A percentile compares a stretch with the other conserved stretches of the same genome.
phyloP scores from a whole-genome alignment of 305 asterid species.

The Coffea humblotiana region DNA sequence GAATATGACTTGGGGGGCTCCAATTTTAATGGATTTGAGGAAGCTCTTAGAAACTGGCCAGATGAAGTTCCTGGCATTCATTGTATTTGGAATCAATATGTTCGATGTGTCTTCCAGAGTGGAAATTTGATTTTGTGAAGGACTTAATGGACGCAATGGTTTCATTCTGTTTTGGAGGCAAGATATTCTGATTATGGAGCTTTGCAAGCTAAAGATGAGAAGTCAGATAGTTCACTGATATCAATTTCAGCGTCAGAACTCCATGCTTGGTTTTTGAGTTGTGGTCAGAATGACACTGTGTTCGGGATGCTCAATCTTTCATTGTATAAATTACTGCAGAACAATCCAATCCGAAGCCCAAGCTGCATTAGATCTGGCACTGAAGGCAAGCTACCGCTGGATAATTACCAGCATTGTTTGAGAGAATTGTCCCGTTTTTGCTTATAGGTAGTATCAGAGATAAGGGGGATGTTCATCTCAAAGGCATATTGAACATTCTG shows the following conservation, averaged over 20 bases:
- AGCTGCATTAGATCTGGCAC: constrained; percentile 35
- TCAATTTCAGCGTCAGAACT: constrained; percentile 29
- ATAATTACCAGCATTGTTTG: constrained; percentile 40
- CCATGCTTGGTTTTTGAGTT: constrained; percentile 28
- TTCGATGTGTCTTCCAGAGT: constrained; percentile 32
- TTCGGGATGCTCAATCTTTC: constrained; percentile 47
- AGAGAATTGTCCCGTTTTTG: constrained; percentile 37
- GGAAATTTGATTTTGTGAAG: constrained; percentile 31
- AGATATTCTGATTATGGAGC: constrained; percentile 17
- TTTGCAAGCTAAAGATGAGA: constrained; percentile 12
- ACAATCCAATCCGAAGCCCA: constrained; percentile 34
- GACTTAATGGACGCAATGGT: constrained; percentile 48
- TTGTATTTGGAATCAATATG: constrained; percentile 54
- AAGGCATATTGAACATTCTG: constrained; percentile 23
- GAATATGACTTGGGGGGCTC: constrained; percentile 28
- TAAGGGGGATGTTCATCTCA: constrained; percentile 2
- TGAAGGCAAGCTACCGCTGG: constrained; percentile 38
- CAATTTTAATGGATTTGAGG: constrained; percentile 44
- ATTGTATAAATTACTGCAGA: constrained; percentile 36
- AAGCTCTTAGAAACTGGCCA: constrained; percentile 42
- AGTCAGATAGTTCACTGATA: constrained; percentile 9
- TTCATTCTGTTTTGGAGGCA: constrained; percentile 24
- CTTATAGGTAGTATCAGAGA: constrained; percentile 18
- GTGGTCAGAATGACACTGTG: constrained; percentile 28
- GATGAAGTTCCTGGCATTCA: constrained; percentile 44